A percentile compares a stretch with the other conserved stretches of the same genome.
Evolutionary conservation across 306 rosid genomes (phyloP).

Genomic region (Cicer arietinum): DNA sequence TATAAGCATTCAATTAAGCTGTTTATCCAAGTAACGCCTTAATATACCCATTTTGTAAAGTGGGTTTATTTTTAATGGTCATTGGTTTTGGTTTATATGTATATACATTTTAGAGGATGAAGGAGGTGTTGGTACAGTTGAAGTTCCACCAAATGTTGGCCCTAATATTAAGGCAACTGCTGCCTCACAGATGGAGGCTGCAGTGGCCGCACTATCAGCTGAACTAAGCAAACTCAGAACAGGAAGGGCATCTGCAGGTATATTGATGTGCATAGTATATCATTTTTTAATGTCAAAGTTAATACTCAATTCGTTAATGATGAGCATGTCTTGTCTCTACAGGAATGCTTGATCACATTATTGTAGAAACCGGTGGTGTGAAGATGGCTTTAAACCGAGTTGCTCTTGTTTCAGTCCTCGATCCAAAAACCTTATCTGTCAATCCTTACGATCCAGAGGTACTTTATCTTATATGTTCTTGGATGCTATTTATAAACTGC

Average conservation of each 20-base stretch:
- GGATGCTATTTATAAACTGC: conserved; percentile 3
- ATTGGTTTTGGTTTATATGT: conserved; percentile 16
- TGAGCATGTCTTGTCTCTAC: conserved; percentile 43
- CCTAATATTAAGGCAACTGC: conserved; percentile 76
- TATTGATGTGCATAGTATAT: not conserved
- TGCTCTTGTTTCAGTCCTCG: conserved; percentile 88
- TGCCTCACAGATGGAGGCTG: conserved; percentile 83
- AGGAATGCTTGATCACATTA: conserved; percentile 98
- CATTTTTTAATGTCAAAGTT: conserved; percentile 2
- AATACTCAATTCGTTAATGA: conserved; percentile 3
- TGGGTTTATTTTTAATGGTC: conserved; percentile 4
- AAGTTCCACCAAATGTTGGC: conserved; percentile 65
- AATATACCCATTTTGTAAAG: not conserved
- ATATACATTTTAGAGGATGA: conserved; percentile 69
- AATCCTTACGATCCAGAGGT: conserved; percentile 88
- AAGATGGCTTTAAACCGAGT: conserved; percentile 83
- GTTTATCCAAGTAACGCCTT: not conserved
- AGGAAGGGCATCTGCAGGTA: conserved; percentile 97
- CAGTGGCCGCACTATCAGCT: conserved; percentile 67
- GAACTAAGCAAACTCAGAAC: conserved; percentile 82
- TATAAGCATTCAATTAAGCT: too few species aligned
- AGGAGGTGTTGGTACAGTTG: conserved; percentile 55
- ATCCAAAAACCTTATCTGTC: conserved; percentile 81
- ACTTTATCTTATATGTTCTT: conserved; percentile 36
- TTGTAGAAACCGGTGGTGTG: conserved; percentile 79